Evolutionary conservation across 2,329 filamentous ascomycete genomes (phyloP).

Genomic region (Ceratocystis alfenasii): DNA sequence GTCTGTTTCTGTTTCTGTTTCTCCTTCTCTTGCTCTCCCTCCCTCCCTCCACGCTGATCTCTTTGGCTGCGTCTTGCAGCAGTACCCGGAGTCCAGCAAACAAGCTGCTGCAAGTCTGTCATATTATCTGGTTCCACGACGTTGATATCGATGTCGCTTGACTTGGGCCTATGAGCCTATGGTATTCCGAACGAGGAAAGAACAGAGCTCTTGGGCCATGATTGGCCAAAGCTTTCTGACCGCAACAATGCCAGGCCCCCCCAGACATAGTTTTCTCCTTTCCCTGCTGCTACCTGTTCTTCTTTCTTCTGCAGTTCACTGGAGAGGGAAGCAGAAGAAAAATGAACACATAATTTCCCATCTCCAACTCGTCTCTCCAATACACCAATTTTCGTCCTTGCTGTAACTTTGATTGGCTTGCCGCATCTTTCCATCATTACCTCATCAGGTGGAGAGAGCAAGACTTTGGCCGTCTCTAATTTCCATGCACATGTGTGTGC

Average conservation of each 20-base stretch:
- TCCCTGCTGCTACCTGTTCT: background rate
- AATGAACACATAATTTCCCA: background rate
- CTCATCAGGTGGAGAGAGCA: background rate
- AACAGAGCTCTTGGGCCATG: background rate
- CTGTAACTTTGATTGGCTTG: background rate
- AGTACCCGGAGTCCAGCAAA: background rate
- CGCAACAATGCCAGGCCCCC: background rate
- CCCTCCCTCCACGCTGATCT: no score
- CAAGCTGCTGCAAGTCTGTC: background rate
- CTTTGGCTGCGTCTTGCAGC: no score
- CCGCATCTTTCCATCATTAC: background rate
- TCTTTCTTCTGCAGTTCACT: background rate
- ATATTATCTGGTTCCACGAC: background rate
- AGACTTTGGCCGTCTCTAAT: background rate
- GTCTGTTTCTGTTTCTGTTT: background rate
- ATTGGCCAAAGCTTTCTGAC: background rate
- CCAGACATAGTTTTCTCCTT: conserved; percentile 2
- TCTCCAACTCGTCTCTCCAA: conserved; percentile 3
- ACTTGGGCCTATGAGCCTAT: no score
- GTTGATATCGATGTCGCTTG: background rate
- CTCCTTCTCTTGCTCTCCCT: background rate
- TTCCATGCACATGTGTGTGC: background rate
- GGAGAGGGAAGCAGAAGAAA: background rate
- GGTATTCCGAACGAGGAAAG: no score
- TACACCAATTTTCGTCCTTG: background rate